A percentile compares a stretch with the other conserved stretches of the same genome.
Conservation (phyloP, 2,329 filamentous ascomycete species). For the Neoscytalidium dimidiatum region DNA sequence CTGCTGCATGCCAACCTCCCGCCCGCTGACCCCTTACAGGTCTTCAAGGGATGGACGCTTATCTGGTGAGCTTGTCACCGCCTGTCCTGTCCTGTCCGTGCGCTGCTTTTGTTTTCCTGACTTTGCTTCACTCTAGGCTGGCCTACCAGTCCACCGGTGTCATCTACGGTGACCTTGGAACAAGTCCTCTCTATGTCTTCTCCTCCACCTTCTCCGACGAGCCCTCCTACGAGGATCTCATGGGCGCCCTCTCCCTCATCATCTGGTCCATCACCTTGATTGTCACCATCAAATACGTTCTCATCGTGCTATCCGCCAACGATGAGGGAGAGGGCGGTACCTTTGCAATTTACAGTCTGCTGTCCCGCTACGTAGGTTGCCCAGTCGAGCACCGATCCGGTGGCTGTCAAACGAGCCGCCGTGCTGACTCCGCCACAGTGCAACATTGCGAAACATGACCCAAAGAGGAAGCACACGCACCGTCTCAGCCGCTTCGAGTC, state of each 20-base stretch:
- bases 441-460: conserved; percentile 62
- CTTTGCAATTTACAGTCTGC: conserved; percentile 66
- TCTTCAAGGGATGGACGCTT: conserved; percentile 22
- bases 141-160: conserved; percentile 67
- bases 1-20: not conserved
- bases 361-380: conserved; percentile 55
- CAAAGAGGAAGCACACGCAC: conserved; percentile 52
- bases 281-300: conserved; percentile 69
- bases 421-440: conserved; percentile 39
- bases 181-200: conserved; percentile 68
- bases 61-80: conserved; percentile 12
- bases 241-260: conserved; percentile 67
- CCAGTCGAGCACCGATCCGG: not conserved
- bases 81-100: conserved; percentile 14
- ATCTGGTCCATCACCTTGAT: conserved; percentile 70
- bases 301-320: conserved; percentile 66
- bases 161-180: conserved; percentile 71
- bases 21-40: conserved; percentile 1
- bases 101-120: conserved; percentile 21
- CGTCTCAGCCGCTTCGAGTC: conserved; percentile 62
- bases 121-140: conserved; percentile 45
- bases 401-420: too few species aligned
- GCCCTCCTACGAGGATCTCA: conserved; percentile 60
- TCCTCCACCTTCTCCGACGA: conserved; percentile 65
- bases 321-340: conserved; percentile 73